Percentiles rank a stretch among this genome's conserved stretches.
phyloP scores from a whole-genome alignment of 2,329 filamentous ascomycete genomes.

The Rhinocladiella similis region DNA sequence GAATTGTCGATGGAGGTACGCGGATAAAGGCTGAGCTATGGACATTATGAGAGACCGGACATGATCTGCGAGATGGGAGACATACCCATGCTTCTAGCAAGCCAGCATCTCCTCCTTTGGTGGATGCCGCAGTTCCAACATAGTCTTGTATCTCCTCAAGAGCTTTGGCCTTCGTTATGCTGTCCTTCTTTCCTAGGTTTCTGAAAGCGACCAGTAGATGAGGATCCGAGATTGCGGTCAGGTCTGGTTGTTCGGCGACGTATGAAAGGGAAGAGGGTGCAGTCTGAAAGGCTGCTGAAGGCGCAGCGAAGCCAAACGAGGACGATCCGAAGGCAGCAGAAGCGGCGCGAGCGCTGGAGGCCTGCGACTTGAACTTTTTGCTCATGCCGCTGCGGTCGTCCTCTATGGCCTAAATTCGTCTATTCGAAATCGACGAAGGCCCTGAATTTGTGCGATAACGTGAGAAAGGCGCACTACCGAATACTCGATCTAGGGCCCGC shows the following conservation, averaged over 20 bases:
- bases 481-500: too few species aligned
- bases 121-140: conserved; percentile 43
- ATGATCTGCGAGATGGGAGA: conserved; percentile 29
- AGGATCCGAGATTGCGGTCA: conserved; percentile 73
- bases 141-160: conserved; percentile 78
- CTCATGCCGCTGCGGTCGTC: conserved; percentile 47
- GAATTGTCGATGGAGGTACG: conserved; percentile 87
- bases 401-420: background rate
- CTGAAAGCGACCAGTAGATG: conserved; percentile 89
- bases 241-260: conserved; percentile 79
- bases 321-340: conserved; percentile 44
- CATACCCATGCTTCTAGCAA: conserved; percentile 89
- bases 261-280: conserved; percentile 70
- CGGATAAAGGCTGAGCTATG: conserved; percentile 79
- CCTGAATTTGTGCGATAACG: too few species aligned
- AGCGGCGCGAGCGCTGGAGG: conserved; percentile 62
- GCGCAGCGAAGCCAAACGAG: conserved; percentile 44
- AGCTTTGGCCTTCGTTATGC: conserved; percentile 85
- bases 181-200: conserved; percentile 88
- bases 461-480: too few species aligned
- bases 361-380: conserved; percentile 64
- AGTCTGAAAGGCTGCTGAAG: conserved; percentile 37
- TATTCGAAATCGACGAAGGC: too few species aligned
- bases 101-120: conserved; percentile 59
- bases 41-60: conserved; percentile 13